phyloP scores from a whole-genome alignment of 305 asterid genomes.

The Plantago lanceolata region DNA sequence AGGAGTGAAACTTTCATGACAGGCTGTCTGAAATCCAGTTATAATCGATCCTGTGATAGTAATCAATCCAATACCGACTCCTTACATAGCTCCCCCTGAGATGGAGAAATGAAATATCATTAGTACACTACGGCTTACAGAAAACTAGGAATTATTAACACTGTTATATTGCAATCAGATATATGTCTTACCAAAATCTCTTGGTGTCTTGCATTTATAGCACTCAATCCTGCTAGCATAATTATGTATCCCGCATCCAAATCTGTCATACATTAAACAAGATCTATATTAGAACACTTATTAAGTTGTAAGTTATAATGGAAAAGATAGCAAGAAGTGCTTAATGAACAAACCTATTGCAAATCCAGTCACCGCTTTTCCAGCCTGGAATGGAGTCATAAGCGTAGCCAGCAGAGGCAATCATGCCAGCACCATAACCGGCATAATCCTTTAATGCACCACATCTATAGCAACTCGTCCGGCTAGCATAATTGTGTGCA shows the following conservation, averaged over 20 bases:
- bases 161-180: background rate
- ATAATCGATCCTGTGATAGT: background rate
- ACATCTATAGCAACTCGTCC: slow-evolving; percentile 25
- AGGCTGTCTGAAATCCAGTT: background rate
- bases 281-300: background rate
- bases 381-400: slow-evolving; percentile 51
- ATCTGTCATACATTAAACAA: slow-evolving; percentile 30
- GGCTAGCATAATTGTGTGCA: slow-evolving; percentile 79
- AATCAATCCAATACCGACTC: slow-evolving; percentile 2
- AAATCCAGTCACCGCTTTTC: slow-evolving; percentile 58
- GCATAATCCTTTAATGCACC: slow-evolving; percentile 7
- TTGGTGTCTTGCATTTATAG: slow-evolving; percentile 44
- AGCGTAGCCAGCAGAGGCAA: slow-evolving; percentile 25
- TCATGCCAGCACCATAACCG: slow-evolving; percentile 14
- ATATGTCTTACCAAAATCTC: slow-evolving; percentile 41
- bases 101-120: background rate
- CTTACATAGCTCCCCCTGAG: slow-evolving; percentile 18
- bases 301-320: too few species aligned
- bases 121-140: background rate
- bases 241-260: slow-evolving; percentile 70
- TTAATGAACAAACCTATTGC: slow-evolving; percentile 32
- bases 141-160: background rate
- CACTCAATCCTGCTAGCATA: slow-evolving; percentile 80
- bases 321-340: too few species aligned
- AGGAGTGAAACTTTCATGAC: background rate